These are phyloP conservation scores for Kondoa subrosea DNA, from an alignment of 768 basidiomycete genomes.

Conservation along the genomic window DNA sequence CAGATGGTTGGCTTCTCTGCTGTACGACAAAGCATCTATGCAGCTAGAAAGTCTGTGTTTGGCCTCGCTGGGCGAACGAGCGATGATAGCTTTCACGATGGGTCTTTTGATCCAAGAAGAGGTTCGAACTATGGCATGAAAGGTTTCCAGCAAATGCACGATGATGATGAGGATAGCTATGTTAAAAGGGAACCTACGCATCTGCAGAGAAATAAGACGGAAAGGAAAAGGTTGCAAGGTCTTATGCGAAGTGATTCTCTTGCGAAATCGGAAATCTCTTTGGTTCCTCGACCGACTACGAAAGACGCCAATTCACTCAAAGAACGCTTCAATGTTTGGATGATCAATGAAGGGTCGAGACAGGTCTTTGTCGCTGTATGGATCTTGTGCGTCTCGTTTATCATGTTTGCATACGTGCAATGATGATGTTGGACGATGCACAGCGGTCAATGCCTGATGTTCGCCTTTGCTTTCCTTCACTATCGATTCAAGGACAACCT, in stretches of 20 bases:
- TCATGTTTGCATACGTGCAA: neutral
- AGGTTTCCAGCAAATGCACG: neutral
- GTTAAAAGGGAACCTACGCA: conserved; percentile 31
- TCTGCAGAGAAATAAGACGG: conserved; percentile 70
- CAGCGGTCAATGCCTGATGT: conserved; percentile 41
- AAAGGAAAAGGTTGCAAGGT: conserved; percentile 65
- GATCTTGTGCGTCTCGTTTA: conserved; percentile 4
- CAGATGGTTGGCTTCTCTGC: too few relatives aligned
- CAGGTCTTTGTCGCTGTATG: conserved; percentile 7
- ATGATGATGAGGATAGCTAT: neutral
- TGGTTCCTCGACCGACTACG: too few relatives aligned
- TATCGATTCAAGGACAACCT: conserved; percentile 68
- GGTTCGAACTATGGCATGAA: neutral
- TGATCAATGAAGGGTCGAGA: conserved; percentile 57
- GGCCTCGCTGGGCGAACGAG: too few relatives aligned
- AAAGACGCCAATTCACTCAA: conserved; percentile 20
- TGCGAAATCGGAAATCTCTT: conserved; percentile 25
- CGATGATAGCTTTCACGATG: neutral
- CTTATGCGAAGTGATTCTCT: conserved; percentile 49
- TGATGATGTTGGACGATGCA: conserved; percentile 44
- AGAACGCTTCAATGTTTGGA: conserved; percentile 53
- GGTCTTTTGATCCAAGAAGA: neutral
- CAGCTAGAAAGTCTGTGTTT: too few relatives aligned
- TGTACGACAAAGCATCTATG: too few relatives aligned
- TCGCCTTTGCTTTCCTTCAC: conserved; percentile 56